Evolutionary conservation across 208 protist genomes (phyloP).

Genomic region (Trypanosoma rangeli): DNA sequence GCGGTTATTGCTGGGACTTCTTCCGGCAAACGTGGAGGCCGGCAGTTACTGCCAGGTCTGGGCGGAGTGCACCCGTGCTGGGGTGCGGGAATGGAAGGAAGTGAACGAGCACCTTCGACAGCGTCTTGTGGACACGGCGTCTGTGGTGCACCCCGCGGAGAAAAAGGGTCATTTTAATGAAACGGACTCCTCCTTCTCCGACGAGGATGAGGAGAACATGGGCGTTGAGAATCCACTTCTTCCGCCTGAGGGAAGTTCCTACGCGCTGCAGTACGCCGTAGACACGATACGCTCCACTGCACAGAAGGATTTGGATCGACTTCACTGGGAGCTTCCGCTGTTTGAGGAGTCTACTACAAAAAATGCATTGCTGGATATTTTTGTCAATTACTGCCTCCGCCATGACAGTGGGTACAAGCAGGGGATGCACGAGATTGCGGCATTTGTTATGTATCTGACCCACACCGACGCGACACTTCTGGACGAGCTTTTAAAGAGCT

Average conservation of each 20-base stretch:
- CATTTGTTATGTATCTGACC: constrained; percentile 72
- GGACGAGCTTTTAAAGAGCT: constrained; percentile 5
- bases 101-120: constrained; percentile 10
- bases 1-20: constrained; percentile 28
- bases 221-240: constrained; percentile 55
- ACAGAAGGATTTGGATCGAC: constrained; percentile 61
- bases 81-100: constrained; percentile 10
- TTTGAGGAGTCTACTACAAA: constrained; percentile 41
- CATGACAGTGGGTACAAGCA: constrained; percentile 76
- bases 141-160: background rate
- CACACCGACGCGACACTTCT: constrained; percentile 36
- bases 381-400: constrained; percentile 62
- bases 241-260: constrained; percentile 49
- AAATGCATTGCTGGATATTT: constrained; percentile 41
- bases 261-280: constrained; percentile 56
- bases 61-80: constrained; percentile 5
- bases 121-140: background rate
- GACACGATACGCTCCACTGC: constrained; percentile 39
- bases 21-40: constrained; percentile 15
- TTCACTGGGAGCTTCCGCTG: constrained; percentile 64
- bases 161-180: constrained; percentile 16
- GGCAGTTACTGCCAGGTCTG: constrained; percentile 17
- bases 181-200: constrained; percentile 32
- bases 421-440: constrained; percentile 91
- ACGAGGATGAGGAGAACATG: constrained; percentile 8